Conservation (phyloP, 768 basidiomycete genomes). For the Tulasnella sp. region DNA sequence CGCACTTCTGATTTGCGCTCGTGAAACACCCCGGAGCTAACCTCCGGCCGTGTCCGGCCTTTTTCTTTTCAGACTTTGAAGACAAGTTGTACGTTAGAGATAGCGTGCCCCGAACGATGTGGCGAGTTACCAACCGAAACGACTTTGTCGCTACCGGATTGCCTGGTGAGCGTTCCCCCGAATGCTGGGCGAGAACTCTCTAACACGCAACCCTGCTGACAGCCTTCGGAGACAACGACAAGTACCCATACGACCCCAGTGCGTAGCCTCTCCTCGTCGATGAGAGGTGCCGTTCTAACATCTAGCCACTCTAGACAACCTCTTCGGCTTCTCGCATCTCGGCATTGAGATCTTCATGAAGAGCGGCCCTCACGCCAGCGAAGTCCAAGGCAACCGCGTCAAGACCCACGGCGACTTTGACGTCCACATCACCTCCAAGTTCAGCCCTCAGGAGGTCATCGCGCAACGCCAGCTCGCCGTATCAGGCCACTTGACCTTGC, state of each 20-base stretch:
- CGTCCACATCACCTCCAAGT: conserved; percentile 3
- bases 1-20: background rate
- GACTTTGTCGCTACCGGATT: conserved; percentile 19
- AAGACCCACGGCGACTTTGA: background rate
- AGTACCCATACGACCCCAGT: background rate
- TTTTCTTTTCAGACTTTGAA: background rate
- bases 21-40: background rate
- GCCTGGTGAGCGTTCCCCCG: conserved; percentile 13
- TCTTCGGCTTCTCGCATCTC: conserved; percentile 14
- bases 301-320: conserved; percentile 1
- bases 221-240: background rate
- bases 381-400: background rate
- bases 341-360: conserved; percentile 14
- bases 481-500: background rate
- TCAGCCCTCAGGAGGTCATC: background rate
- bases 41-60: background rate
- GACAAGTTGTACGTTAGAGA: background rate
- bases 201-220: background rate
- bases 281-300: no score
- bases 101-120: conserved; percentile 11
- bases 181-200: background rate
- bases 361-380: background rate
- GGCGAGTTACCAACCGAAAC: conserved; percentile 14
- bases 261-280: background rate
- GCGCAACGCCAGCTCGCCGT: background rate